Evolutionary conservation across 2,329 filamentous ascomycete species (phyloP).

Genomic region (Apiospora phragmitis): DNA sequence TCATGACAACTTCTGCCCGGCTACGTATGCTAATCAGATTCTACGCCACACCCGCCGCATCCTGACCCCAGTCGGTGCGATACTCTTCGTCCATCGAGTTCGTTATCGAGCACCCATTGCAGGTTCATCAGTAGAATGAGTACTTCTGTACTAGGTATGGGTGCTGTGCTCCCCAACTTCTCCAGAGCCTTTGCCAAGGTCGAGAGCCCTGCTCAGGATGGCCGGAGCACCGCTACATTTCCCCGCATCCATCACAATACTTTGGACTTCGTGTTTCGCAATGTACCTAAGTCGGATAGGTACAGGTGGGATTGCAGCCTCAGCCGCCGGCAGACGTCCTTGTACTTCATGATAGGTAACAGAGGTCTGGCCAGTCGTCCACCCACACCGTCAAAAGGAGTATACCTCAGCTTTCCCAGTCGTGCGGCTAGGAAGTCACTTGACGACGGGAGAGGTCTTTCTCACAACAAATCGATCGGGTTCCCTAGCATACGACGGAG

Average conservation of each 20-base stretch:
- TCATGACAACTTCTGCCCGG: too few species aligned
- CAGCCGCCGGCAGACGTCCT: neutral
- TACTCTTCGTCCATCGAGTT: neutral
- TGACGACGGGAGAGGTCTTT: neutral
- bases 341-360: neutral
- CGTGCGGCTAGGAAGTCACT: neutral
- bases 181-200: neutral
- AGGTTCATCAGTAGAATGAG: neutral
- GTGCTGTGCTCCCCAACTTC: neutral
- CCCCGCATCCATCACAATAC: slow-evolving; percentile 24
- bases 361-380: neutral
- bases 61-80: neutral
- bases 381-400: neutral
- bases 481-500: neutral
- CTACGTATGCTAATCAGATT: neutral
- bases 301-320: neutral
- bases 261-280: slow-evolving; percentile 25
- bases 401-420: neutral
- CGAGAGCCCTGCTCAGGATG: neutral
- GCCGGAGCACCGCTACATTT: slow-evolving; percentile 28
- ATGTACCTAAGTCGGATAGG: slow-evolving; percentile 26
- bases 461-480: neutral
- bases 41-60: neutral
- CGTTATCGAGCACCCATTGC: neutral
- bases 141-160: neutral